Evolutionary conservation across 805 yeast species (phyloP).

Genomic region (Brettanomyces anomalus): DNA sequence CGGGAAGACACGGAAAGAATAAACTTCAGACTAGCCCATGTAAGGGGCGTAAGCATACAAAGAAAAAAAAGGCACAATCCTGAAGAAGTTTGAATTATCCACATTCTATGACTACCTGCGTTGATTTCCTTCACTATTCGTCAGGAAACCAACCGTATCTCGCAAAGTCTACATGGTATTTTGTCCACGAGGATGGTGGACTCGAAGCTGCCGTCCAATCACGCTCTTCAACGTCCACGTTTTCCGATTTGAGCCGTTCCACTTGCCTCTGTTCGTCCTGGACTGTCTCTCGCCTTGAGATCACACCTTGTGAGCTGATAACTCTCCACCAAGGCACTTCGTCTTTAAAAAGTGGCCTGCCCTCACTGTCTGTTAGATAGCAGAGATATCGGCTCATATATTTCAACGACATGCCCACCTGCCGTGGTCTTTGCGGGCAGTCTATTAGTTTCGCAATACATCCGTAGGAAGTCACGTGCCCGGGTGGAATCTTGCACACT

Average conservation of each 20-base stretch:
- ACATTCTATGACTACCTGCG: background rate
- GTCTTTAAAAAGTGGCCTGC: background rate
- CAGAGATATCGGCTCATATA: slow-evolving; percentile 27
- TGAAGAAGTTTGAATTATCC: background rate
- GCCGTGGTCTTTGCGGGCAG: slow-evolving; percentile 60
- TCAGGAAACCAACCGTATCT: slow-evolving; percentile 67
- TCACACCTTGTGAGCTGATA: slow-evolving; percentile 51
- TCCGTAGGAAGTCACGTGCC: slow-evolving; percentile 62
- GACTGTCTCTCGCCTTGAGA: slow-evolving; percentile 41
- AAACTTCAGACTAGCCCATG: too few relatives aligned
- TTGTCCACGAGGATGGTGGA: slow-evolving; percentile 6
- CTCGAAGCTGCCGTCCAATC: background rate
- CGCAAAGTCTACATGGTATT: slow-evolving; percentile 31
- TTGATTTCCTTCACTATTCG: background rate
- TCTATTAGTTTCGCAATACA: slow-evolving; percentile 60
- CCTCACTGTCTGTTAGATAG: slow-evolving; percentile 14
- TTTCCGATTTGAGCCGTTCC: slow-evolving; percentile 36
- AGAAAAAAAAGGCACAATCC: background rate
- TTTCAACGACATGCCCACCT: slow-evolving; percentile 66
- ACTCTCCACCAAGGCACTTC: slow-evolving; percentile 82
- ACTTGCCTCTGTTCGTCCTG: slow-evolving; percentile 40
- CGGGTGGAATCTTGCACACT: slow-evolving; percentile 47
- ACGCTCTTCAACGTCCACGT: slow-evolving; percentile 28
- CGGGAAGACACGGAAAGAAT: too few relatives aligned
- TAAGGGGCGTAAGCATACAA: background rate